A percentile compares a stretch with the other conserved stretches of the same genome.
phyloP scores from a whole-genome alignment of 1,139 yeast species.

The Suzukiozyma palmioleophila region DNA sequence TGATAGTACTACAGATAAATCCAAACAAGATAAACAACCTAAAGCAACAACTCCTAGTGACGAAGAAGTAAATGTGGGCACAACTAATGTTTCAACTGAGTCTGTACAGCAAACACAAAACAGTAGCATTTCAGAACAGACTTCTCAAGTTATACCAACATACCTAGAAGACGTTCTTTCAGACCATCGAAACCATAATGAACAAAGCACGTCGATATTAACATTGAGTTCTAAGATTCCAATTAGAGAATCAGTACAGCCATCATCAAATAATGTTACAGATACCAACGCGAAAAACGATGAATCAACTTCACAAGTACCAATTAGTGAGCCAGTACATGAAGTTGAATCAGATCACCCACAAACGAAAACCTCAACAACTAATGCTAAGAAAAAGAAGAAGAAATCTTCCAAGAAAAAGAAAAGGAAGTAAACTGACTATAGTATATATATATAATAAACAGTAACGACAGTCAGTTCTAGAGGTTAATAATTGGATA shows the following conservation, averaged over 20 bases:
- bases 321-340: neutral
- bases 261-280: neutral
- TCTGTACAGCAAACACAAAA: neutral
- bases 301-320: conserved; percentile 1
- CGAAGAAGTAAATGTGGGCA: neutral
- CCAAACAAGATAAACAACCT: conserved; percentile 1
- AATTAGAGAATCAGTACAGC: conserved; percentile 1
- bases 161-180: neutral
- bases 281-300: neutral
- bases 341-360: conserved; percentile 2
- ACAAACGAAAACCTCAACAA: conserved; percentile 6
- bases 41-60: conserved; percentile 1
- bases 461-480: too few species aligned
- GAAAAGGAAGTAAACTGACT: conserved; percentile 14
- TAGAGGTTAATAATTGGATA: too few species aligned
- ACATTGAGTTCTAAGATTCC: neutral
- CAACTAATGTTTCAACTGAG: too few species aligned
- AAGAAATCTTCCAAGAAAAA: conserved; percentile 13
- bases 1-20: neutral
- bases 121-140: neutral
- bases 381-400: conserved; percentile 9
- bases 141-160: too few species aligned
- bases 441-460: neutral
- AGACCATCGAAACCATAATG: neutral
- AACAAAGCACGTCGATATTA: too few species aligned